These are phyloP conservation scores for Trichosporon faecale DNA, from an alignment of 1,284 basidiomycete genomes.

Conservation along the genomic window DNA sequence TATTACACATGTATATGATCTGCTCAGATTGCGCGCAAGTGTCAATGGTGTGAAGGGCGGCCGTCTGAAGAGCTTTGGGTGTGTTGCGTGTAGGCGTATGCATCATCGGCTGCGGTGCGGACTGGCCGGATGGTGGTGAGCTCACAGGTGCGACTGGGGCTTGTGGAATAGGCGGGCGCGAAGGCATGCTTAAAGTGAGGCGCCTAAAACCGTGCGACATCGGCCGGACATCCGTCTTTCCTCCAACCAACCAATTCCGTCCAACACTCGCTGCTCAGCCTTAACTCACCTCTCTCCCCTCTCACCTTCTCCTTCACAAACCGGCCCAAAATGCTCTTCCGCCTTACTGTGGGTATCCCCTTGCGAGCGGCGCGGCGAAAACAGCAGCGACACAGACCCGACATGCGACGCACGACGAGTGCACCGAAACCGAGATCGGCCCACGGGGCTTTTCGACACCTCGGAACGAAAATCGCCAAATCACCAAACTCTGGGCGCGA, in stretches of 20 bases:
- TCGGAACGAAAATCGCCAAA: constrained; percentile 6
- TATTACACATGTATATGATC: not conserved
- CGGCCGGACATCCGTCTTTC: constrained; percentile 13
- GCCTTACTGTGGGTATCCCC: constrained; percentile 37
- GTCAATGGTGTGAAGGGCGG: not conserved
- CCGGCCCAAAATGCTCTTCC: constrained; percentile 46
- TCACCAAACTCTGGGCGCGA: constrained; percentile 11
- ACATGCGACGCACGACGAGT: not conserved
- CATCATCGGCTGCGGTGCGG: not conserved
- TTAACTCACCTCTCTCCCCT: constrained; percentile 1
- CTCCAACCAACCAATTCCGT: constrained; percentile 11
- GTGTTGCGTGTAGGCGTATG: not conserved
- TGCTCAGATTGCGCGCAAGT: not conserved
- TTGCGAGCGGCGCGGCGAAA: not conserved
- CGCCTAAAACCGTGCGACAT: constrained; percentile 8
- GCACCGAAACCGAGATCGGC: not conserved
- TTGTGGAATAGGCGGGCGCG: not conserved
- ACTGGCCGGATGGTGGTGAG: not conserved
- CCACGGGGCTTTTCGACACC: constrained; percentile 1
- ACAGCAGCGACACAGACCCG: constrained; percentile 11
- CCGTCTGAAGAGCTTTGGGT: not conserved
- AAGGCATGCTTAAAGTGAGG: not conserved
- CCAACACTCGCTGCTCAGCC: constrained; percentile 7
- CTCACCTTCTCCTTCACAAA: constrained; percentile 11
- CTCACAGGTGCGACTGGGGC: not conserved